A percentile compares a stretch with the other conserved stretches of the same genome.
Conservation (phyloP, 371 early-diverging fungal genomes). For the Mortierella sp. region DNA sequence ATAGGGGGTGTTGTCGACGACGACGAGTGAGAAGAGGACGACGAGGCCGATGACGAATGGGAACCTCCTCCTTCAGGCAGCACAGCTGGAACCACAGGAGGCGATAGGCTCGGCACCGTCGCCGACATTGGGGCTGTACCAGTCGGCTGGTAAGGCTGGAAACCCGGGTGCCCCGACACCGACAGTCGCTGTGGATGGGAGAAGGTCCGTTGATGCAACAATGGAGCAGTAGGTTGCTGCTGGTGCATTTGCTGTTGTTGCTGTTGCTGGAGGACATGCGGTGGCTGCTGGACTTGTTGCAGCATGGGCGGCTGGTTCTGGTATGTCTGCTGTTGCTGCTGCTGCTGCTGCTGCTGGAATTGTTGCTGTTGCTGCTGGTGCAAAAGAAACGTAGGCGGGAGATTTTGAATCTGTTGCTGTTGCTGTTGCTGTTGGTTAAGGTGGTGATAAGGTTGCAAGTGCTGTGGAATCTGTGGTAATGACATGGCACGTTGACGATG, state of each 20-base stretch:
- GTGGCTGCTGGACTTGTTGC: neutral
- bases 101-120: neutral
- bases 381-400: neutral
- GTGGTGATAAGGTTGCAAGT: conserved; percentile 17
- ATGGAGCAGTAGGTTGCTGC: neutral
- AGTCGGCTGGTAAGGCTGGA: conserved; percentile 4
- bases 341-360: neutral
- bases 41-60: neutral
- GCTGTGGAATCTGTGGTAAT: conserved; percentile 25
- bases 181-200: conserved; percentile 17
- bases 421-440: conserved; percentile 30
- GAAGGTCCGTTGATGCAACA: conserved; percentile 14
- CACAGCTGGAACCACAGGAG: neutral
- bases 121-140: neutral
- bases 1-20: neutral
- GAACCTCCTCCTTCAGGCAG: neutral
- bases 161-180: neutral
- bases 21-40: neutral
- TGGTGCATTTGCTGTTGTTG: conserved; percentile 15
- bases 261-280: conserved; percentile 1
- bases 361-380: conserved; percentile 18
- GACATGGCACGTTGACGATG: conserved; percentile 43
- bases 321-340: neutral
- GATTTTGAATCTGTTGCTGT: conserved; percentile 19
- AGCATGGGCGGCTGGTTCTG: neutral